These are phyloP conservation scores for Leccinum angustisporum DNA, from an alignment of 1,284 basidiomycete species.

Conservation along the genomic window DNA sequence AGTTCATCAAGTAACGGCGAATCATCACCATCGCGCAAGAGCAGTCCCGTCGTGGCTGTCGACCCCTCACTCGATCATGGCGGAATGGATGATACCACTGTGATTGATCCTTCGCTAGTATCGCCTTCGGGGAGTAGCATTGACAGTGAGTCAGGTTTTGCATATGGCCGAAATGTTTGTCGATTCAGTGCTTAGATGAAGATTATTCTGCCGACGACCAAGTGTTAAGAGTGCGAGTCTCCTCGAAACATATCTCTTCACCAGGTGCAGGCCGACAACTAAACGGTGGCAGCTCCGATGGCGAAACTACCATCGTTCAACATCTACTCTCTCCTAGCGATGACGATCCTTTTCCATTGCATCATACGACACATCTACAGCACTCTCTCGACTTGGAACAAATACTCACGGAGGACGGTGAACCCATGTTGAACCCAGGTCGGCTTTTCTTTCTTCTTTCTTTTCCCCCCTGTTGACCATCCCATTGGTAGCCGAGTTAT, in stretches of 20 bases:
- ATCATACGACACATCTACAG: conserved; percentile 20
- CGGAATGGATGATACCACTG: conserved; percentile 22
- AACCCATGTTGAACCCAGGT: conserved; percentile 69
- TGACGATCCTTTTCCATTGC: conserved; percentile 21
- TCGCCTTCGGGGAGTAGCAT: conserved; percentile 21
- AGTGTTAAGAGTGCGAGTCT: conserved; percentile 5
- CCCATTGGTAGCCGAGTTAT: conserved; percentile 48
- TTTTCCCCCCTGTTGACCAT: not conserved
- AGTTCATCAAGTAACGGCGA: conserved; percentile 24
- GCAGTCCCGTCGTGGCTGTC: conserved; percentile 28
- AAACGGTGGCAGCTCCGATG: conserved; percentile 11
- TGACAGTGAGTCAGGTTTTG: conserved; percentile 19
- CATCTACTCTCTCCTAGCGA: conserved; percentile 22
- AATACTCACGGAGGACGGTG: conserved; percentile 59
- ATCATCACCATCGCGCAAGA: conserved; percentile 31
- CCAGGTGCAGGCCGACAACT: conserved; percentile 9
- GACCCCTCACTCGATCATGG: conserved; percentile 26
- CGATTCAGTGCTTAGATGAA: conserved; percentile 31
- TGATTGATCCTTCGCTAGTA: conserved; percentile 43
- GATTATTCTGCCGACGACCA: conserved; percentile 16
- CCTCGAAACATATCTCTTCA: conserved; percentile 16
- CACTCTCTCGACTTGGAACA: conserved; percentile 46
- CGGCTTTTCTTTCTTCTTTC: conserved; percentile 18
- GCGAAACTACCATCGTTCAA: conserved; percentile 21
- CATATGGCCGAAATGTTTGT: conserved; percentile 26